Evolutionary conservation across 768 basidiomycete species (phyloP), one percentile per base, ranked within the genome.

Genomic region (Lentinula guzmanii): DNA sequence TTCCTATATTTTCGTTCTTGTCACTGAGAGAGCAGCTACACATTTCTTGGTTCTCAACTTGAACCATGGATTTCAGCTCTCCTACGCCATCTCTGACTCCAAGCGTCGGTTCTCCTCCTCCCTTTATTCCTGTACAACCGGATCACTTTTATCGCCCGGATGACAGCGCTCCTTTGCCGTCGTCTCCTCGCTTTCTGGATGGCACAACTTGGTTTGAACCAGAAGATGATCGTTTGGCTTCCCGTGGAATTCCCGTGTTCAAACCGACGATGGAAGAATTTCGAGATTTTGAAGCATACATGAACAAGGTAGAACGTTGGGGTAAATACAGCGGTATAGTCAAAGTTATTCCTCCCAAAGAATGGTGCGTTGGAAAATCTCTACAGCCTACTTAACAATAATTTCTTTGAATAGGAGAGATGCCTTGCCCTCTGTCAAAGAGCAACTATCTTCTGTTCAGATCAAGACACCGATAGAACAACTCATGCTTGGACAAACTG

Each of bases 221-320:
- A n/a, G 79, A 79, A 33, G 90, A 92, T 68, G 92, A 93, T 77
- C 90, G 86, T 28, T 69, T 86, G 33, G 91, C 91, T 0, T 83
- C 87, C 67, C 89, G 91, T 53, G 97, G 96, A 41, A 96, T 98
- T 51, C 97, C 96, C 5, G 94, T 99, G 10, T 99, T 99, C 82
- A 90, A 86, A 70, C 97, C 97, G 8, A 86, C 90, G 1, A 89
- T 95, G 85, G 87, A 89, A 55, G 93, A 98, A 67, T 97, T 97
- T 67, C 71, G 79, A 63, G 91, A 95, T 74, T 98, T 98, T 72
- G 96, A 99, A 69, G 87, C 70, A 10, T 98, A 93, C 71, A 89
- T 97, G 83, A 87, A 84, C 64, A 84, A 75, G 63, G 82, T 98
- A 50, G 93, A 95, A 70, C 82, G 85, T 63, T 99, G 97, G 93